Evolutionary conservation across 768 basidiomycete genomes (phyloP).

Genomic region (Hypsizygus marmoreus): DNA sequence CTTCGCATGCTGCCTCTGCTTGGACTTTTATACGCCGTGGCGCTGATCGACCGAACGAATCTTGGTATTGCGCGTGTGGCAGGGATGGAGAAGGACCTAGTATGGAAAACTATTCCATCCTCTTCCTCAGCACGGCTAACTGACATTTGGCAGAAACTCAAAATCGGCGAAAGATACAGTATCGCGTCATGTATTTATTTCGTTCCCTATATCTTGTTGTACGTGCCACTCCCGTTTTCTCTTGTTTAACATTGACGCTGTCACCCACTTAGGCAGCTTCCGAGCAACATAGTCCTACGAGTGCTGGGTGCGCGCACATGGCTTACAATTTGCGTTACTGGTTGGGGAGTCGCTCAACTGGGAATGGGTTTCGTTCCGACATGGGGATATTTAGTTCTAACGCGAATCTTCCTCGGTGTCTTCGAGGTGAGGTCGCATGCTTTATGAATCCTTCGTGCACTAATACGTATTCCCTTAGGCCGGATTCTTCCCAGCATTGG

Average conservation of each 20-base stretch:
- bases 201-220: constrained; percentile 46
- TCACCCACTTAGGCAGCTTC: constrained; percentile 44
- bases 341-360: constrained; percentile 45
- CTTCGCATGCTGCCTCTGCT: constrained; percentile 35
- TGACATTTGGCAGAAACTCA: constrained; percentile 23
- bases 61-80: constrained; percentile 35
- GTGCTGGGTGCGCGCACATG: constrained; percentile 42
- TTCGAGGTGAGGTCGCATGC: constrained; percentile 46
- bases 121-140: neutral
- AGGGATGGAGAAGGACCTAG: constrained; percentile 38
- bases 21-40: constrained; percentile 32
- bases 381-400: constrained; percentile 41
- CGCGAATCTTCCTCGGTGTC: constrained; percentile 40
- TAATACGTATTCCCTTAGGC: no score
- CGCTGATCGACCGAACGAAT: constrained; percentile 36
- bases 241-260: neutral
- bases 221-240: neutral
- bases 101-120: constrained; percentile 6
- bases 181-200: constrained; percentile 43
- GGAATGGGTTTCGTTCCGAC: constrained; percentile 44
- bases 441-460: no score
- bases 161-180: constrained; percentile 35
- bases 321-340: constrained; percentile 38
- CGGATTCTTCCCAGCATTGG: constrained; percentile 43
- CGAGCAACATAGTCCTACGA: constrained; percentile 42